Evolutionary conservation across 768 basidiomycete genomes (phyloP).

Genomic region (Boletus subparvulus): DNA sequence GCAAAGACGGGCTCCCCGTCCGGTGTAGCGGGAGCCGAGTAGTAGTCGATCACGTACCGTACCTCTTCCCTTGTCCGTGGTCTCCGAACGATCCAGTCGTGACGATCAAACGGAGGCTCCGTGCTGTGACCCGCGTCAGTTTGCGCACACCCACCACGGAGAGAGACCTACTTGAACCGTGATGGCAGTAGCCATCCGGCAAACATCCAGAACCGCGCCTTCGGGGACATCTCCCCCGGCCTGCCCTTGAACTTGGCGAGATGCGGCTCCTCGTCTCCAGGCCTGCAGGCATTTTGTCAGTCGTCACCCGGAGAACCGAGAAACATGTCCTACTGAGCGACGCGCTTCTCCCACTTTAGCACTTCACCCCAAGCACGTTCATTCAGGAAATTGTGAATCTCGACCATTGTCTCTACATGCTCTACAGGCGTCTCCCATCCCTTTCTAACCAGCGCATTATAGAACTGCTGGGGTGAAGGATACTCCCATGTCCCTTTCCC

Average conservation of each 20-base stretch:
- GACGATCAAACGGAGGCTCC: slow-evolving; percentile 94
- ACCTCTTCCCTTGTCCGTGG: slow-evolving; percentile 77
- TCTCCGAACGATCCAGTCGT: slow-evolving; percentile 94
- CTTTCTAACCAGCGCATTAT: slow-evolving; percentile 93
- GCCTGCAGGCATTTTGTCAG: slow-evolving; percentile 36
- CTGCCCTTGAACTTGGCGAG: slow-evolving; percentile 84
- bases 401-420: slow-evolving; percentile 94
- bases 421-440: slow-evolving; percentile 98
- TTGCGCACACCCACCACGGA: neutral
- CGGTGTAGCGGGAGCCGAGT: slow-evolving; percentile 84
- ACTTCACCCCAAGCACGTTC: slow-evolving; percentile 97
- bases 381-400: slow-evolving; percentile 97
- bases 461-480: slow-evolving; percentile 96
- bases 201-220: slow-evolving; percentile 83
- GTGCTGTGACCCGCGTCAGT: slow-evolving; percentile 46
- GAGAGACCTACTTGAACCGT: slow-evolving; percentile 73
- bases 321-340: slow-evolving; percentile 25
- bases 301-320: neutral
- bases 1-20: slow-evolving; percentile 95
- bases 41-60: slow-evolving; percentile 98
- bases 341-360: slow-evolving; percentile 82
- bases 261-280: slow-evolving; percentile 59
- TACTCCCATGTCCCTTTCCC: slow-evolving; percentile 75
- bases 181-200: slow-evolving; percentile 89
- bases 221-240: slow-evolving; percentile 92